phyloP scores from a whole-genome alignment of 805 yeast genomes.

The Torulaspora delbrueckii region DNA sequence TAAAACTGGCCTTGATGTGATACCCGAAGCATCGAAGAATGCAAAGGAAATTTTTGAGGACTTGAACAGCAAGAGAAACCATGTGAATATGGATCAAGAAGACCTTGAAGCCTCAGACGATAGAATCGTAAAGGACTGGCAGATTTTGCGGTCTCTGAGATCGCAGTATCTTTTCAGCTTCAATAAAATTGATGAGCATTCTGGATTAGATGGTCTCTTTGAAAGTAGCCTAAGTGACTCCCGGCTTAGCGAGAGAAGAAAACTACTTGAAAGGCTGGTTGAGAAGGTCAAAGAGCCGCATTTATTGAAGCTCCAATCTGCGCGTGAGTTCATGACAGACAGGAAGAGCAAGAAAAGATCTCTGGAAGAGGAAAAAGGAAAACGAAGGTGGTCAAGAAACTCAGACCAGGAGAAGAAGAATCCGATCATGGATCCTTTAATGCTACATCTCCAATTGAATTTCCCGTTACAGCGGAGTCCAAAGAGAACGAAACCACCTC shows the following conservation, averaged over 20 bases:
- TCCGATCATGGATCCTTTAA: background rate
- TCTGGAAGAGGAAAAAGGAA: constrained; percentile 14
- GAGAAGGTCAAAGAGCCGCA: constrained; percentile 18
- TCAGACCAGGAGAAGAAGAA: constrained; percentile 1
- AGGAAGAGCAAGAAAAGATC: constrained; percentile 16
- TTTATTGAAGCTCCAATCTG: constrained; percentile 20
- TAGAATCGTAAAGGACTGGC: constrained; percentile 38
- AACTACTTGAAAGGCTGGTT: constrained; percentile 9
- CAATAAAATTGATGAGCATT: constrained; percentile 33
- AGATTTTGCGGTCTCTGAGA: constrained; percentile 40
- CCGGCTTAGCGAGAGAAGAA: constrained; percentile 12
- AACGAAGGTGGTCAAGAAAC: constrained; percentile 11
- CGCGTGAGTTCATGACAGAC: constrained; percentile 18
- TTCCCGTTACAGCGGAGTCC: background rate
- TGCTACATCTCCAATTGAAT: background rate
- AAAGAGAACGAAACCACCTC: background rate
- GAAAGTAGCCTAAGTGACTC: constrained; percentile 22
- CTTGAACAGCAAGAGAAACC: constrained; percentile 14
- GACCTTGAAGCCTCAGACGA: constrained; percentile 12
- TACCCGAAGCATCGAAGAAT: constrained; percentile 20
- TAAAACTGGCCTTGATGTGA: constrained; percentile 37
- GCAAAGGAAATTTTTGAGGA: constrained; percentile 24
- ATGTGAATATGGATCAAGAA: constrained; percentile 7
- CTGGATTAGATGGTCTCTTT: constrained; percentile 41
- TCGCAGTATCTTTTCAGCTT: constrained; percentile 37